These are phyloP conservation scores for Aegilops bicornis DNA, from an alignment of 176 grass and related monocot species.

Conservation along the genomic window DNA sequence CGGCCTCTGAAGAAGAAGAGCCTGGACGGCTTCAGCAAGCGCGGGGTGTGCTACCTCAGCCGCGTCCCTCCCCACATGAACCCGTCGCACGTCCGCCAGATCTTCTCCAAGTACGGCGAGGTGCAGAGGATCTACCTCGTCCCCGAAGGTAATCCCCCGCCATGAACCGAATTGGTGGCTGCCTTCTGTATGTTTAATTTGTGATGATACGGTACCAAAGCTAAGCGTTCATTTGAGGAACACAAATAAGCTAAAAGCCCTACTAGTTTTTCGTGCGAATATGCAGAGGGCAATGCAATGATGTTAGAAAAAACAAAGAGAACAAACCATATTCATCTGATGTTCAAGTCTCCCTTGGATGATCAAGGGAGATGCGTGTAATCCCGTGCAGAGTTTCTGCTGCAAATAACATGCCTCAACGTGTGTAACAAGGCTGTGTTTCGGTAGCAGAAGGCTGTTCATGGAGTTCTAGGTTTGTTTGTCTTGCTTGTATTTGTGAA, in stretches of 20 bases:
- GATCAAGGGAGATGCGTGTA: background rate
- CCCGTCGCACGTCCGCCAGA: conserved; percentile 81
- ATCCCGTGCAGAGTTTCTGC: background rate
- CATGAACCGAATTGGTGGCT: background rate
- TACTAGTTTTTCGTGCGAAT: no score
- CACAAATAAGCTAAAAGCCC: background rate
- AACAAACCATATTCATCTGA: background rate
- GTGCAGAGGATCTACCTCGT: conserved; percentile 82
- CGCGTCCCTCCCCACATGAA: conserved; percentile 91
- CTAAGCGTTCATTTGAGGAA: background rate
- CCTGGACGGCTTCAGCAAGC: conserved; percentile 39
- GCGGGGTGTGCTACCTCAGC: conserved; percentile 89
- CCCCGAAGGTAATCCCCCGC: conserved; percentile 59
- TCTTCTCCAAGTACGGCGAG: conserved; percentile 87
- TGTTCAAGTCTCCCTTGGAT: background rate
- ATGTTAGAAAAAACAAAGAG: background rate
- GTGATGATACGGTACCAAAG: background rate
- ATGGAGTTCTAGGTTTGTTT: background rate
- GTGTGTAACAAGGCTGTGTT: background rate
- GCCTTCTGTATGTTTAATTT: background rate
- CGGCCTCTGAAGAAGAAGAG: conserved; percentile 19
- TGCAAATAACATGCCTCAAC: background rate
- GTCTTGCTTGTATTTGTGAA: background rate
- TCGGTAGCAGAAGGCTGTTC: background rate
- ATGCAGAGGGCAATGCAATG: background rate